phyloP scores from a whole-genome alignment of 148 eudicot species.

The Camellia japonica region DNA sequence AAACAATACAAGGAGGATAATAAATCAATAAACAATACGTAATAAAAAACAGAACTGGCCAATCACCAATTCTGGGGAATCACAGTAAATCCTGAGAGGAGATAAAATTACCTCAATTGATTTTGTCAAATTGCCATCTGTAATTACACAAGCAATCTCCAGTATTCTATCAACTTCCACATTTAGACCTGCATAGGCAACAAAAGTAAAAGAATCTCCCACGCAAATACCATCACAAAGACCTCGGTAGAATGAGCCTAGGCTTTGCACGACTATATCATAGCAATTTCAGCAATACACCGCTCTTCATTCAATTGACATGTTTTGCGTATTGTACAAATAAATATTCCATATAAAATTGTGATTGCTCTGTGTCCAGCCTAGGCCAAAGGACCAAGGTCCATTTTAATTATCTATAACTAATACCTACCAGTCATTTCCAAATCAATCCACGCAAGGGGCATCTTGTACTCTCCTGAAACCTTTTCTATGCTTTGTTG shows the following conservation, averaged over 20 bases:
- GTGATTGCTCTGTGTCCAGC: neutral
- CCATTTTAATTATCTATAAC: conserved; percentile 1
- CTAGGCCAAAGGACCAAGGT: neutral
- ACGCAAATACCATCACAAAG: neutral
- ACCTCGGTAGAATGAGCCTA: neutral
- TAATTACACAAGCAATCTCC: conserved; percentile 90
- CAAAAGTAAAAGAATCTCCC: neutral
- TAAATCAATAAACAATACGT: neutral
- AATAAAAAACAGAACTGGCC: neutral
- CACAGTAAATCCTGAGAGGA: neutral
- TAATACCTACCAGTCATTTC: conserved; percentile 74
- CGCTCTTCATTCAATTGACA: neutral
- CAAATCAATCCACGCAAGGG: conserved; percentile 90
- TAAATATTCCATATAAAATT: neutral
- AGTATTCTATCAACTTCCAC: conserved; percentile 79
- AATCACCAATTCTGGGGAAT: neutral
- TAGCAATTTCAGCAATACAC: neutral
- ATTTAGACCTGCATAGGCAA: conserved; percentile 58
- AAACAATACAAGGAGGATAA: neutral
- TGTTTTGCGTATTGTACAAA: neutral
- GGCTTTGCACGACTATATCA: neutral
- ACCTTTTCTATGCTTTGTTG: conserved; percentile 23
- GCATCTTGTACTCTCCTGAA: conserved; percentile 41
- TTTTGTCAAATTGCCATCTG: conserved; percentile 78
- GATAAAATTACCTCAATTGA: conserved; percentile 59